Evolutionary conservation across 306 rosid species (phyloP), one percentile per base, ranked within the genome.

Genomic region (Lathyrus aphaca): DNA sequence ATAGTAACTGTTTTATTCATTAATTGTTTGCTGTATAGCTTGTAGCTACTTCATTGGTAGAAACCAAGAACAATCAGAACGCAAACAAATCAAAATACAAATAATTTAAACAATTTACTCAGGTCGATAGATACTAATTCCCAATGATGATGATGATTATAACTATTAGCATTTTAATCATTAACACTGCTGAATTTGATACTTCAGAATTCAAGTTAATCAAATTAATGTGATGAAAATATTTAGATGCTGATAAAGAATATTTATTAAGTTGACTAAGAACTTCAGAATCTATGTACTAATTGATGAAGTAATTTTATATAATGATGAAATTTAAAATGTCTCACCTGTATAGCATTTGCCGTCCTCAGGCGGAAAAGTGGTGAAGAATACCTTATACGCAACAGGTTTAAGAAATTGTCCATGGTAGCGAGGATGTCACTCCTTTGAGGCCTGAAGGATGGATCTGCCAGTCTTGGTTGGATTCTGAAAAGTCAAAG

Each of bases 321-420:
- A 51, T 42, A 2, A 65, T 10, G 68, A 62, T 39, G 72, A 71
- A 60, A 56, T 49, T 56, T 46, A 42, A 57, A 72, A 59, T 27
- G 75, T 60, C 69, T 85, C 80, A 91, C 99, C 97, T 87, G 96
- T 68, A 91, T 84, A 77, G 81, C 88, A 80, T 86, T 81, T 68
- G 85, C 89, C 10, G 97, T 91, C 88, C 67, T 83, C 88, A 94
- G 63, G 69, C 95, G 88, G 85, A 94, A 86, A 66, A 91, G 99
- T 15, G 96, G 97, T 45, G 99, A 94, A 71, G 97, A 89, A 84
- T 94, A 94, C 82, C 99, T 84, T 73, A 89, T 89, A 12, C 79
- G 81, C 76, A 94, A 74, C 70, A 94, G 66, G 79, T 75, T 84
- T 70, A 83, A 78, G 71, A 91, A 89, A 76, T 81, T 83, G 15